Evolutionary conservation across 331 rosid species (phyloP).

Genomic region (Acacia concinna): DNA sequence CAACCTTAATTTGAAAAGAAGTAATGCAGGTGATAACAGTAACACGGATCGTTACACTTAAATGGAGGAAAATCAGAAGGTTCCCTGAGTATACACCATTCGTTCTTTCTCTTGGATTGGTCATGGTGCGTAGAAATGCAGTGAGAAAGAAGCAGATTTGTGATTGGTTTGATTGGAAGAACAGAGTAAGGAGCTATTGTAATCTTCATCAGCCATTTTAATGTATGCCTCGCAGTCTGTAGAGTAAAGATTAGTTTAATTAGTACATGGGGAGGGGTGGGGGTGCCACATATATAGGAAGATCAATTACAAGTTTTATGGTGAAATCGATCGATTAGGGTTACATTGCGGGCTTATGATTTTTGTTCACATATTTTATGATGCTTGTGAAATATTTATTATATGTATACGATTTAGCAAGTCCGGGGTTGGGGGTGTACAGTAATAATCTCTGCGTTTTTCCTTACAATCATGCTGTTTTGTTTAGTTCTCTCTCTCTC

Average conservation of each 20-base stretch:
- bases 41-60: conserved; percentile 39
- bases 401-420: not conserved
- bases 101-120: conserved; percentile 25
- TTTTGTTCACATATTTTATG: conserved; percentile 31
- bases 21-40: conserved; percentile 74
- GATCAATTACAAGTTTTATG: conserved; percentile 39
- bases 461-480: conserved; percentile 33
- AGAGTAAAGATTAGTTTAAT: not conserved
- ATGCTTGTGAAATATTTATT: conserved; percentile 28
- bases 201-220: conserved; percentile 17
- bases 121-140: conserved; percentile 28
- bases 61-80: conserved; percentile 28
- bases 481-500: conserved; percentile 14
- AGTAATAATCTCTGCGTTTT: conserved; percentile 49
- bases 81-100: conserved; percentile 1
- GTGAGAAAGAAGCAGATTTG: conserved; percentile 23
- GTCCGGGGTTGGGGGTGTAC: conserved; percentile 49
- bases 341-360: conserved; percentile 35
- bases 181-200: conserved; percentile 35
- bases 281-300: conserved; percentile 41
- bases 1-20: conserved; percentile 48
- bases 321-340: conserved; percentile 28
- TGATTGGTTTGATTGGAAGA: conserved; percentile 24
- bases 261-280: not conserved
- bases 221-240: conserved; percentile 26